Percentiles rank a stretch among this genome's conserved stretches.
Evolutionary conservation across 768 basidiomycete species (phyloP).

Genomic region (Termitomyces sp.): DNA sequence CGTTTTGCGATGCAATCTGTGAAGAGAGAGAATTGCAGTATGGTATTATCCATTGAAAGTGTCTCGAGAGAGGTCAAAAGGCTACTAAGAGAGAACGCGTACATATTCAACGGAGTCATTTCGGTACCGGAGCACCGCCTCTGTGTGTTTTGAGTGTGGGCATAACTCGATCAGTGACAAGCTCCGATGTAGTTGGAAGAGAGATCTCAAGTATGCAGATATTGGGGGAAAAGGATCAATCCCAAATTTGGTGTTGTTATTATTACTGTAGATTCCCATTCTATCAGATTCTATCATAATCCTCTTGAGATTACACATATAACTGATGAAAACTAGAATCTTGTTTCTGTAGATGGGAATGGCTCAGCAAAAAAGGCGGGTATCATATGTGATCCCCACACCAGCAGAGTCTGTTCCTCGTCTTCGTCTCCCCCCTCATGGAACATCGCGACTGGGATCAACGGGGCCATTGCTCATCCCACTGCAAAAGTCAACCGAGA

Average conservation of each 20-base stretch:
- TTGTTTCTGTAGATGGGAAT: constrained; percentile 15
- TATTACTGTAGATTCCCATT: not conserved
- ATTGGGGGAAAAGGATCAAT: not conserved
- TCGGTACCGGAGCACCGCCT: not conserved
- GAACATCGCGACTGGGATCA: constrained; percentile 56
- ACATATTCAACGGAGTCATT: not conserved
- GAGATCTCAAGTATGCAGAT: too few species aligned
- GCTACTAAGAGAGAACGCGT: too few species aligned
- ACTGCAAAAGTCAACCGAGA: constrained; percentile 20
- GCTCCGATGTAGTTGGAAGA: too few species aligned
- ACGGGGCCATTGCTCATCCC: constrained; percentile 62
- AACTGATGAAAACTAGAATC: not conserved
- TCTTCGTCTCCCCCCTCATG: constrained; percentile 67
- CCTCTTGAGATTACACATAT: not conserved
- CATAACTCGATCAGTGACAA: too few species aligned
- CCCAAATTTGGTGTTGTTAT: constrained; percentile 2
- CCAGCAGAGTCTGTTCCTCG: constrained; percentile 56
- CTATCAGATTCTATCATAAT: too few species aligned
- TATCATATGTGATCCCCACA: constrained; percentile 85
- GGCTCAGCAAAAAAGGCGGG: constrained; percentile 54
- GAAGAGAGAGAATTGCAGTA: constrained; percentile 20
- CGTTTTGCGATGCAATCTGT: constrained; percentile 41
- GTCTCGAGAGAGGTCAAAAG: not conserved
- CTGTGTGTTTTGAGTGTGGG: too few species aligned
- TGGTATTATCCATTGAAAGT: not conserved